Conservation (phyloP, 441 rosid species). For the Dalechampia spathulata region DNA sequence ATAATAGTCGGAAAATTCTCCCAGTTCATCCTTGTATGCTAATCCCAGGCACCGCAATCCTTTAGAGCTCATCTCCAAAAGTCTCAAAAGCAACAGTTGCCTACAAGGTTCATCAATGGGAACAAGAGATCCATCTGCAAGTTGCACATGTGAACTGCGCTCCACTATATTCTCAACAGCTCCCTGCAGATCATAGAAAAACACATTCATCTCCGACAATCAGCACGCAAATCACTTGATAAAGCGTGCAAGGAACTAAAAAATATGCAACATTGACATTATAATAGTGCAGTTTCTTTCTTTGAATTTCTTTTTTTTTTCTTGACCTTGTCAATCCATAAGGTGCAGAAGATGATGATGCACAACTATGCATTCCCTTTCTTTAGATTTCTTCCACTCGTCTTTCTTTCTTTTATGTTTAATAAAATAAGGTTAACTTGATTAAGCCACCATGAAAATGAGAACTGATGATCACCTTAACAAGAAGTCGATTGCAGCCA, state of each 20-base stretch:
- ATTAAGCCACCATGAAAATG: background rate
- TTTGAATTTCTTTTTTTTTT: background rate
- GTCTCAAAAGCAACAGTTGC: conserved; percentile 53
- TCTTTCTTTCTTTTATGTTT: background rate
- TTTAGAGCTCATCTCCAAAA: conserved; percentile 69
- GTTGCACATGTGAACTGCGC: conserved; percentile 63
- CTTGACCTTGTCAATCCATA: too few relatives aligned
- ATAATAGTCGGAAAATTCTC: conserved; percentile 69
- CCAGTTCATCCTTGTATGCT: conserved; percentile 73
- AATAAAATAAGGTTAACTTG: background rate
- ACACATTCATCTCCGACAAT: conserved; percentile 1
- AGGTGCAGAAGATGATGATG: too few relatives aligned
- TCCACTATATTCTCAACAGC: conserved; percentile 83
- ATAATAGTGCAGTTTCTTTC: background rate
- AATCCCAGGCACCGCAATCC: conserved; percentile 81
- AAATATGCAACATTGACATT: background rate
- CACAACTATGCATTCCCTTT: background rate
- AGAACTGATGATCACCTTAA: conserved; percentile 43
- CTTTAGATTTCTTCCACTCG: background rate
- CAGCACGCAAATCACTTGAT: background rate
- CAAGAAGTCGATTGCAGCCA: conserved; percentile 66
- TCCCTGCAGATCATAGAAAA: conserved; percentile 43
- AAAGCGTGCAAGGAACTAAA: background rate
- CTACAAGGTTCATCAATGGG: conserved; percentile 61
- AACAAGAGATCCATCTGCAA: conserved; percentile 73